Percentiles rank a stretch among this genome's conserved stretches.
phyloP scores from a whole-genome alignment of 148 eudicot species.

The Gaultheria prostrata region DNA sequence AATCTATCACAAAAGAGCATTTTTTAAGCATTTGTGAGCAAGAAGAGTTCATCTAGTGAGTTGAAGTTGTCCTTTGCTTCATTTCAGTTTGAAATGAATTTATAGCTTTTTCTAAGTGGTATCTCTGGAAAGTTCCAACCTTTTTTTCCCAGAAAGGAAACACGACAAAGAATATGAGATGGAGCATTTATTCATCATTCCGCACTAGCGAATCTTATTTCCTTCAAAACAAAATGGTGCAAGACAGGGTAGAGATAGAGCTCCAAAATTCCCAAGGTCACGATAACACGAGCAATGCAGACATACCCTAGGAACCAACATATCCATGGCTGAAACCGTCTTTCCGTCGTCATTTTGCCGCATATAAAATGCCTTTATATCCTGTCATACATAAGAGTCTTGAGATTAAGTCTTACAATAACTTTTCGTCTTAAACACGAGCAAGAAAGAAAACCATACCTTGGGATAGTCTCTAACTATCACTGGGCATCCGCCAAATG shows the following conservation, averaged over 20 bases:
- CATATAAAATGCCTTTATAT: slow-evolving; percentile 97
- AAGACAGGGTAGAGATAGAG: neutral
- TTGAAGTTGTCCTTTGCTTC: neutral
- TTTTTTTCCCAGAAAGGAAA: neutral
- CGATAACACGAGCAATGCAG: neutral
- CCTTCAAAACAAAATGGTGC: neutral
- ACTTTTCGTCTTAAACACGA: slow-evolving; percentile 13
- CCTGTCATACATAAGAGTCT: slow-evolving; percentile 38
- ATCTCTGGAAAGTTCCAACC: neutral
- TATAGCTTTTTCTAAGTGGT: neutral
- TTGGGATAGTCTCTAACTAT: slow-evolving; percentile 95
- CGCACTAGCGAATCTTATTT: neutral
- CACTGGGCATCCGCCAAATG: slow-evolving; percentile 90
- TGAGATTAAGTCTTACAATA: slow-evolving; percentile 18
- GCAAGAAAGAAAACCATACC: slow-evolving; percentile 39
- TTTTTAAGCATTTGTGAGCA: neutral
- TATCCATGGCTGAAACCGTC: slow-evolving; percentile 99
- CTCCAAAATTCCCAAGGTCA: neutral
- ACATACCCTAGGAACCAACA: slow-evolving; percentile 95
- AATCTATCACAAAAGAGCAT: slow-evolving; percentile 43
- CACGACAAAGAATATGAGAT: neutral
- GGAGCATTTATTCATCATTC: neutral
- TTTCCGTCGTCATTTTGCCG: slow-evolving; percentile 92
- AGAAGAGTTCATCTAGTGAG: slow-evolving; percentile 9
- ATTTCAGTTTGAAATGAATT: neutral